Evolutionary conservation across 1,284 basidiomycete genomes (phyloP), one percentile per base, ranked within the genome.

Genomic region (Trichosporon sp.): DNA sequence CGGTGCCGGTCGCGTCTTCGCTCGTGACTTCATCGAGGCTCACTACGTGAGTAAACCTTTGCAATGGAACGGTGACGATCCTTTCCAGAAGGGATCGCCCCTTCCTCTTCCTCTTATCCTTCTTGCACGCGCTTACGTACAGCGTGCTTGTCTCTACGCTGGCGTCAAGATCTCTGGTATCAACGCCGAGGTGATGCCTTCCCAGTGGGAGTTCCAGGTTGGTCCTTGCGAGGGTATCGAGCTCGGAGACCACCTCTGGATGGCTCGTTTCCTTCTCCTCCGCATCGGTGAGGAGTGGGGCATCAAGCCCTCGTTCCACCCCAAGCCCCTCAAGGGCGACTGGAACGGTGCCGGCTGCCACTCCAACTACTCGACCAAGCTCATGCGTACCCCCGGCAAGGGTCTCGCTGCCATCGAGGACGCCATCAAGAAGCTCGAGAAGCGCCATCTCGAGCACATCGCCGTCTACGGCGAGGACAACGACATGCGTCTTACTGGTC

Each of bases 161-260:
- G 95, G 94, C 74, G 86, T 99, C 83, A 95, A 94, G 84, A 98
- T 98, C 84, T 95, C 92, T 69, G 96, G 96, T 79, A 98, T 99
- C 85, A 99, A 99, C 82, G 96, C 96, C 71, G 96, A 99, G 84
- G 96, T 99, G 74, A 98, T 99, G 95, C 95, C 96, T 29, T 89
- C 95, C 65, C 96, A 99, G 83, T 98, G 95, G 95, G 95, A 99
- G 84, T 99, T 96, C 90, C 96, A 99, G 83, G 94, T 99, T 74
- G 95, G 95, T 67, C 95, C 95, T 44, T 98, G 95, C 79, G 89
- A 91, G 81, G 95, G 95, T 70, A 97, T 99, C 81, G 86, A 91
- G 44, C 96, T 99, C 92, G 95, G 95, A 74, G 95, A 99, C 82
- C 94, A 96, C 83, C 88, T 96, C 75, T 95, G 91, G 91, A 92